Evolutionary conservation across 2,329 filamentous ascomycete species (phyloP), one percentile per base, ranked within the genome.

Genomic region (Penicillium frequentans): DNA sequence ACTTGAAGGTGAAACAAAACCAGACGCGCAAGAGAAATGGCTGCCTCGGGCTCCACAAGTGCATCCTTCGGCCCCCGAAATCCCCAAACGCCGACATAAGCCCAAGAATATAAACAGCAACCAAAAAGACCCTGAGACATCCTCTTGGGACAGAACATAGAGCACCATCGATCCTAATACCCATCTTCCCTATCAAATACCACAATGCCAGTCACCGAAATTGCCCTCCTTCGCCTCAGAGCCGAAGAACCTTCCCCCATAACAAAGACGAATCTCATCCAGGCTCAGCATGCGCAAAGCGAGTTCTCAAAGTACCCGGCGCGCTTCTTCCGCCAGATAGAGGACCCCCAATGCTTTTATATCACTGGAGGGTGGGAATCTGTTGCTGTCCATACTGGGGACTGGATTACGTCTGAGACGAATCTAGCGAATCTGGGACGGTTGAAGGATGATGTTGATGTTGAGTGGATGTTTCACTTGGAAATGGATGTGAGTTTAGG

Each of bases 291-390:
- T 2, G 68, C 69, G 14, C 76, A 80, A 65, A 68, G 74, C 50
- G 56, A 64, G 1, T 76, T 68, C 54, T 77, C 78, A 0, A 64
- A 66, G 0, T 69, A 72, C 24, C 58, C 66, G 0, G 78, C 79
- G 44, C 67, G 72, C 54, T 75, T 73, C 61, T 71, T 76, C 37
- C 71, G 75, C 23, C 77, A 81, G 50, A 46, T 76, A n/a, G 76
- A 82, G 54, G 75, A 82, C 57, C 73, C 76, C 0, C 62, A 68
- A 0, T 64, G 67, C 11, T 64, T 78, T 21, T 82, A 80, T 64
- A 70, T 82, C 13, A 49, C 82, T 8, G 79, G 78, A 9, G 74
- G 73, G 57, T 82, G 79, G 80, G 68, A 73, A 1, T 79, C 75
- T 3, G 63, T 78, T 3, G 67, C 66, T 1, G 70, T 75, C 51